A percentile compares a stretch with the other conserved stretches of the same genome.
Evolutionary conservation across 768 basidiomycete species (phyloP).

Genomic region (Antrodiella citrinella): DNA sequence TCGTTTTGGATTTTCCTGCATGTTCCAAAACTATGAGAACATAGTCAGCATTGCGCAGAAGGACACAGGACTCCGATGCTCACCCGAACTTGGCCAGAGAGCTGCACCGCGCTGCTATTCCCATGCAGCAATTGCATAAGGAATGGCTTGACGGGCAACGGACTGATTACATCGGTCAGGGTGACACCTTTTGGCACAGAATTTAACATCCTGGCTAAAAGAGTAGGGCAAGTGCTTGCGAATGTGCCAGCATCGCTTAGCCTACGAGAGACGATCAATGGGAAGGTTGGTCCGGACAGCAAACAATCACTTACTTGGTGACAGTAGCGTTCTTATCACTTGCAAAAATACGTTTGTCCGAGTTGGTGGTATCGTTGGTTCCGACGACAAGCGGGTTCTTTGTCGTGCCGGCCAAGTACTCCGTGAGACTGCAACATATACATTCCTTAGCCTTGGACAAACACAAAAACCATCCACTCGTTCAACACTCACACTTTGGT

Average conservation of each 20-base stretch:
- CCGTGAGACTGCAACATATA: constrained; percentile 23
- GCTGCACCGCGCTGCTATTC: not conserved
- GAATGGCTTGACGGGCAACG: constrained; percentile 21
- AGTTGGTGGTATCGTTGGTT: constrained; percentile 27
- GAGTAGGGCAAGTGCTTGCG: constrained; percentile 28
- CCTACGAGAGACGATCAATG: constrained; percentile 15
- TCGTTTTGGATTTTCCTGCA: constrained; percentile 27
- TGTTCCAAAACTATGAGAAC: not conserved
- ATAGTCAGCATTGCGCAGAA: not conserved
- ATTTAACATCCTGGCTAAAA: constrained; percentile 40
- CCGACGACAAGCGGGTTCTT: constrained; percentile 29
- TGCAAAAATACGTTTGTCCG: constrained; percentile 33
- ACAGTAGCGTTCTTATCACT: constrained; percentile 34
- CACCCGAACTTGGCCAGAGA: not conserved
- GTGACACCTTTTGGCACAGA: constrained; percentile 37
- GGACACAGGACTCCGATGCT: not conserved
- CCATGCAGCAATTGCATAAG: not conserved
- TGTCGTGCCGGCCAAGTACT: constrained; percentile 33
- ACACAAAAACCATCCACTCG: not conserved
- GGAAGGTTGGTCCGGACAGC: not conserved
- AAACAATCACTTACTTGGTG: constrained; percentile 23
- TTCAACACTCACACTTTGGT: constrained; percentile 24
- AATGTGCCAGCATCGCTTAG: constrained; percentile 26
- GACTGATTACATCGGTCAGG: constrained; percentile 36
- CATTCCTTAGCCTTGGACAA: not conserved